Evolutionary conservation across 352 stramenopile genomes (phyloP), one percentile per base, ranked within the genome.

Genomic region (Phytophthora podocarpi): DNA sequence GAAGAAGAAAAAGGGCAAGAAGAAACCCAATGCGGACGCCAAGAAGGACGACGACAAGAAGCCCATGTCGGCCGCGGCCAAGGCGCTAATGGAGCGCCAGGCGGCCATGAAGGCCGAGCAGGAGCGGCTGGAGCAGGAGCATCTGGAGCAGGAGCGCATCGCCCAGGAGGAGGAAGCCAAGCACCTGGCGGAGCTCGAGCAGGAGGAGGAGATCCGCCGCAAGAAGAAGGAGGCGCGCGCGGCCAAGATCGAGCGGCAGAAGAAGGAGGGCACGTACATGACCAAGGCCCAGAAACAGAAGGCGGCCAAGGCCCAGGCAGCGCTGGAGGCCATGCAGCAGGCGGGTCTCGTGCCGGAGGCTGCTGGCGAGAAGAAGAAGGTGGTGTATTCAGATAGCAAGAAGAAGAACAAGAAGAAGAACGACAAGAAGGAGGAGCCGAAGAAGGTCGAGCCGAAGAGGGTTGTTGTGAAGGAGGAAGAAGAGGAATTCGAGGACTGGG

Each of bases 211-310:
- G 70, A 53, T 79, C 24, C 74, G 76, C 28, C 82, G 67, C 59
- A 93, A 92, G 69, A 94, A 95, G 69, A 88, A 93, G 50, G 84
- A 94, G 53, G 84, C 84, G 30, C 91, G 90, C 43, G 77, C 79
- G 6, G 84, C 86, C 57, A 97, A 97, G 73, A 80, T 96, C 36
- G 95, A 98, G 50, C 87, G 85, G 20, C 92, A 98, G 76, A 99
- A 99, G 76, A 91, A 90, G 48, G 94, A 98, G 46, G 97, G 97
- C 46, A 99, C 95, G 45, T 99, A 99, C 84, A 99, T 98, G 95
- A 99, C 97, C n/a, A 99, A 99, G 79, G 93, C 92, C 32, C 95
- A 99, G 76, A 99, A 98, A 72, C 81, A 97, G 56, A 98, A 98
- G 78, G 89, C 85, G 0, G 80, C 80, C 41, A 79, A 90, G 49